Percentiles rank a stretch among this genome's conserved stretches.
These are phyloP conservation scores for Ustilago vetiveriae DNA, from an alignment of 1,284 basidiomycete genomes.

Conservation along the genomic window DNA sequence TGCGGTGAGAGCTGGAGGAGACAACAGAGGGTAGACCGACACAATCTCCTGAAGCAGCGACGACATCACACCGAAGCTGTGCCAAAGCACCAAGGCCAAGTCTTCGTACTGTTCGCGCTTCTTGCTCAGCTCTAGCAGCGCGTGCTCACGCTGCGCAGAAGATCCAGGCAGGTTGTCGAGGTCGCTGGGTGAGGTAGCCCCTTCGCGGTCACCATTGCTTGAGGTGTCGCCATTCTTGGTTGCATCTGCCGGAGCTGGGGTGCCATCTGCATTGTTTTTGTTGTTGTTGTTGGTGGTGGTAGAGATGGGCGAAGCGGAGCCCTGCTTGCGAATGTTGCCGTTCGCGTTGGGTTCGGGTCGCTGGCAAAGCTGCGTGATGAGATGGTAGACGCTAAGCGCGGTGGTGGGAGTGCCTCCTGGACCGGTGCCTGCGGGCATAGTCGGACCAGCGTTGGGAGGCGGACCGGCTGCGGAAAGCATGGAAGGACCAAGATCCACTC, in stretches of 20 bases:
- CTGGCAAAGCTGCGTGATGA: conserved; percentile 66
- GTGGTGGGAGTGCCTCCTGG: conserved; percentile 63
- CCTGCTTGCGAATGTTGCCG: conserved; percentile 20
- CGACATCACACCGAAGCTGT: conserved; percentile 99
- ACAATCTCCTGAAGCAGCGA: conserved; percentile 97
- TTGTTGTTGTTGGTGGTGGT: conserved; percentile 1
- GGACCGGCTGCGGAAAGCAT: conserved; percentile 60
- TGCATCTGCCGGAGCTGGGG: background rate
- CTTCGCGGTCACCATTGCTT: conserved; percentile 8
- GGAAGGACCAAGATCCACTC: conserved; percentile 55
- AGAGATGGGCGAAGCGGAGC: conserved; percentile 19
- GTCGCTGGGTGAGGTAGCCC: conserved; percentile 16
- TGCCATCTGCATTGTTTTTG: conserved; percentile 8
- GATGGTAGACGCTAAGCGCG: conserved; percentile 63
- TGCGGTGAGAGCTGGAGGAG: conserved; percentile 94
- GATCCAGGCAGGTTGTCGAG: conserved; percentile 55
- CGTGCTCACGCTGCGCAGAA: conserved; percentile 62
- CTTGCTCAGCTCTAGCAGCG: conserved; percentile 88
- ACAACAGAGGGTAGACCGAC: conserved; percentile 94
- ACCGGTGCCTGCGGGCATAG: conserved; percentile 57
- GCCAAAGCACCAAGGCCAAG: conserved; percentile 96
- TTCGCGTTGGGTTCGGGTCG: conserved; percentile 56
- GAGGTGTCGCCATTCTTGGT: conserved; percentile 8
- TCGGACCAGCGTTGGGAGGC: conserved; percentile 52
- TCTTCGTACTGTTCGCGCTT: conserved; percentile 99